These are phyloP conservation scores for Aspergillus baeticus DNA, from an alignment of 495 filamentous ascomycete species.

Conservation along the genomic window DNA sequence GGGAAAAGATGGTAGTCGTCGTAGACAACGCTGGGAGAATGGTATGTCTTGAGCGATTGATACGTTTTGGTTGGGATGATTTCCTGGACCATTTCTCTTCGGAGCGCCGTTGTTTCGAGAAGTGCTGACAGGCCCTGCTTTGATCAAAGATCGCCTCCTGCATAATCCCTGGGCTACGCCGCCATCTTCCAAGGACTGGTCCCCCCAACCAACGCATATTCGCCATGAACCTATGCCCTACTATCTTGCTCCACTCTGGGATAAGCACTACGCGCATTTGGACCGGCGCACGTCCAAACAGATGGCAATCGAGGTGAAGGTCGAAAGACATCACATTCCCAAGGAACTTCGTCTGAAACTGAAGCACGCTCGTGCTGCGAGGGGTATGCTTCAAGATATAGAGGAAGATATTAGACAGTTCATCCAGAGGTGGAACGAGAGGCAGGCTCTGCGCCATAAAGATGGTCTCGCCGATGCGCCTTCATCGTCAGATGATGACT, in stretches of 20 bases:
- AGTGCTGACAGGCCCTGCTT: slow-evolving; percentile 16
- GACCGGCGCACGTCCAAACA: slow-evolving; percentile 38
- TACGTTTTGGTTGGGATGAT: background rate
- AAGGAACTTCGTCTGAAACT: slow-evolving; percentile 58
- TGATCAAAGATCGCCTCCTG: slow-evolving; percentile 72
- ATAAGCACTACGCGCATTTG: slow-evolving; percentile 58
- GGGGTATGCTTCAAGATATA: slow-evolving; percentile 62
- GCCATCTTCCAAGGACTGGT: slow-evolving; percentile 79
- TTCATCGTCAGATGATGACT: slow-evolving; percentile 52
- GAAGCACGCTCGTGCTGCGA: slow-evolving; percentile 68
- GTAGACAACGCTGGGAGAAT: slow-evolving; percentile 92
- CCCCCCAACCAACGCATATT: slow-evolving; percentile 72
- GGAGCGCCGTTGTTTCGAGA: background rate
- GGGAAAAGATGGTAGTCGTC: slow-evolving; percentile 88
- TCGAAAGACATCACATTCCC: slow-evolving; percentile 45
- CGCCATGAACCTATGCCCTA: slow-evolving; percentile 76
- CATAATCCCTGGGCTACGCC: slow-evolving; percentile 83
- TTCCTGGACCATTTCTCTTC: background rate
- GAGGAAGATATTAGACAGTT: slow-evolving; percentile 64
- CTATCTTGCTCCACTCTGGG: slow-evolving; percentile 85
- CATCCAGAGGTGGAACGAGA: slow-evolving; percentile 57
- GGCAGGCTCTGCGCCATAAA: slow-evolving; percentile 34
- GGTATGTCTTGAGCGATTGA: slow-evolving; percentile 51
- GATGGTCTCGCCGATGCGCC: slow-evolving; percentile 50
- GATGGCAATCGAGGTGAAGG: slow-evolving; percentile 33